Evolutionary conservation across 2,329 filamentous ascomycete genomes (phyloP), one percentile per base, ranked within the genome.

Genomic region (Xylaria sp.): DNA sequence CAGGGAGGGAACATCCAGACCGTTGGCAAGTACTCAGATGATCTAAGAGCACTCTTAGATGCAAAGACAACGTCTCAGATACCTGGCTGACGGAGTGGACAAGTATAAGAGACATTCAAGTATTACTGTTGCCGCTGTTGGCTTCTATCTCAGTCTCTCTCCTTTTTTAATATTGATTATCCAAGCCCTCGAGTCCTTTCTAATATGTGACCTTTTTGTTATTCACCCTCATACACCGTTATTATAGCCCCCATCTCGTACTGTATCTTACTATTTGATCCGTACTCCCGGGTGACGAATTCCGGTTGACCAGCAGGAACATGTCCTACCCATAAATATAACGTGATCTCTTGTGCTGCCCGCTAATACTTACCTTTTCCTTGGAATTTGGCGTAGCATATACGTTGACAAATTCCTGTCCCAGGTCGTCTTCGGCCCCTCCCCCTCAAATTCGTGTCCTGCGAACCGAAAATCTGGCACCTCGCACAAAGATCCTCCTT

Each of bases 401-500:
- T 54, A 59, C 1, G 27, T 54, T 36, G 36, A 36, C 32, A 56
- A 45, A 63, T 53, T 50, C 19, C 14, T 57, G 19, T 42, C 27
- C 47, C 4, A 27, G 36, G 42, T 21, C 24, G 24, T 48, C 39
- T n/a, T 32, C 56, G 8, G n/a, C 50, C 32, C 14, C 21, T 34
- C 21, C 53, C 30, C 45, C n/a, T 61, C 21, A 32, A 55, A 55
- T 42, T 53, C 53, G 59, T 67, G 59, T 64, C 54, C 54, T 61
- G 47, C 61, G 61, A 70, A 63, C 68, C 65, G 61, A 53, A 34
- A 64, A 61, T 57, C 55, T 61, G 68, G 65, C 65, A 65, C 65
- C 68, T 70, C 61, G 58, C 36, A 70, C 68, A 48, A 61, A 53
- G 50, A 65, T 69, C 32, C 32, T 64, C 54, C 30, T 48, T 65